phyloP scores from a whole-genome alignment of 202 grass and related monocot genomes.

The Eragrostis tef region DNA sequence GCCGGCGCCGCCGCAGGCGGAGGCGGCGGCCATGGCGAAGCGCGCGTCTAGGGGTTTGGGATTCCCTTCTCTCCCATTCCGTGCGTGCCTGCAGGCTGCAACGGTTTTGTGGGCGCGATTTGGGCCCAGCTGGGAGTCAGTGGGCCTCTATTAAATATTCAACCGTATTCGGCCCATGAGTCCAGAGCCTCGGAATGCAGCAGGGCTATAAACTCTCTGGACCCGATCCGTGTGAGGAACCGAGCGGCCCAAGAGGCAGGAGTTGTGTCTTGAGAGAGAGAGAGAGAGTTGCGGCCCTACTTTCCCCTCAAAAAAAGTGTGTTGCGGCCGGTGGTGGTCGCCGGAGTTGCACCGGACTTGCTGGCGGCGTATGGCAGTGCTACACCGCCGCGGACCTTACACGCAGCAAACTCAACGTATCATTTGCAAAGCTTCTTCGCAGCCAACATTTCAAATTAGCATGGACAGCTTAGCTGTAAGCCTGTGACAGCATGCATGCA shows the following conservation, averaged over 20 bases:
- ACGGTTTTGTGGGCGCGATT: neutral
- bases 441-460: neutral
- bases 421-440: neutral
- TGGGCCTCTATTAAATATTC: neutral
- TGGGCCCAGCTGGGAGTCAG: neutral
- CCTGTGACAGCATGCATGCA: neutral
- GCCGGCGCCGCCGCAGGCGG: constrained; percentile 61
- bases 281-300: too few species aligned
- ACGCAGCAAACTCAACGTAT: neutral
- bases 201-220: too few species aligned
- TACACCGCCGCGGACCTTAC: neutral
- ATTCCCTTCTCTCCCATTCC: neutral
- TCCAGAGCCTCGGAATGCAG: too few species aligned
- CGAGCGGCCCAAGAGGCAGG: neutral
- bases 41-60: neutral
- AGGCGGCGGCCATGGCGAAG: constrained; percentile 48
- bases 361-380: neutral
- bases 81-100: neutral
- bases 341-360: neutral
- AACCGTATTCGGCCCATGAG: neutral
- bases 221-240: neutral
- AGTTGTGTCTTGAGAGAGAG: too few species aligned
- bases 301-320: too few species aligned
- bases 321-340: neutral
- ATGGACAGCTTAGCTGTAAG: neutral